Evolutionary conservation across 306 rosid genomes (phyloP), one percentile per base, ranked within the genome.

Genomic region (Castanea mollissima): DNA sequence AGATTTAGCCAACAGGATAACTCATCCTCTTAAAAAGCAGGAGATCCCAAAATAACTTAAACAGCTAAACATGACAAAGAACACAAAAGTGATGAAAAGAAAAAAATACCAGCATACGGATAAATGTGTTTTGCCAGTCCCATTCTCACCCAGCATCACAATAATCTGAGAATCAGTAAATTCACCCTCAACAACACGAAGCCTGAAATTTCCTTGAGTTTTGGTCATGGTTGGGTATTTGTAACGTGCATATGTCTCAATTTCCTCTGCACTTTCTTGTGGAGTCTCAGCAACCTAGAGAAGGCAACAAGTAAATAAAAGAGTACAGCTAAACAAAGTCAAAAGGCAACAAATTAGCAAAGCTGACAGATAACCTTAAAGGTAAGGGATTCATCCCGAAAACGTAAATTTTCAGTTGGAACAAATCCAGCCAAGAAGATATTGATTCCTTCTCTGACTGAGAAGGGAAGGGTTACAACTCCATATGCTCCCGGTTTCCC

Each of bases 401-500:
- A 95, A 73, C 99, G 92, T 74, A 92, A 89, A 83, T 95, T 95
- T 84, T 95, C 99, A 8, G 98, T 95, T 46, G 99, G 99, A 84
- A 95, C 97, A 85, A 90, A 92, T 44, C 99, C 99, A 56, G 97
- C 88, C 89, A 95, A 91, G 88, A 95, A 95, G 85, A 95, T 93
- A 80, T 95, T 95, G 78, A 95, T 95, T 80, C 99, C 99, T 87
- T 95, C 99, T 88, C 99, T 83, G 74, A 95, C 99, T 16, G 99
- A 95, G 93, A 92, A 92, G 41, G 99, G 99, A 80, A 95, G 94
- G 65, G 99, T 95, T 54, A 95, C 99, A 73, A 95, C 99, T 77
- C 99, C 99, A 85, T 92, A 95, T 52, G 97, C 98, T 85, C 99
- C 98, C 69, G 99, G 99, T 79, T 95, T 95, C 23, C 99, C 99